Conservation (phyloP, 192 early-diverging fungal genomes). For the Phycomyces nitens region DNA sequence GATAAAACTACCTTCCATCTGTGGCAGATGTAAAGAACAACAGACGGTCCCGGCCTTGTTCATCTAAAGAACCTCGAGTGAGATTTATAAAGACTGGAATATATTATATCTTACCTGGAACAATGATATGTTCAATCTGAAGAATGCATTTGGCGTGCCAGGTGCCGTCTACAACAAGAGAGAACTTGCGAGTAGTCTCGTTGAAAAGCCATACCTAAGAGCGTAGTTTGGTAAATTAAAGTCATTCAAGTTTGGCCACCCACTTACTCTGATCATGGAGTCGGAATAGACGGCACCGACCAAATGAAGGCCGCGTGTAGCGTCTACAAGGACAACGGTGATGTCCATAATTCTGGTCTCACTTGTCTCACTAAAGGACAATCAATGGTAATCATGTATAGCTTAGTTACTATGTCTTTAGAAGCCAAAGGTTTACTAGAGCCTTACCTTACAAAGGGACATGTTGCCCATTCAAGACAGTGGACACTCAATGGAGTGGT, state of each 20-base stretch:
- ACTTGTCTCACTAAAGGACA: conserved; percentile 38
- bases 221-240: background rate
- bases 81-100: background rate
- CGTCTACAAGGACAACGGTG: conserved; percentile 36
- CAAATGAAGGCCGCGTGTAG: conserved; percentile 38
- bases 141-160: conserved; percentile 66
- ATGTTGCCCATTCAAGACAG: conserved; percentile 45
- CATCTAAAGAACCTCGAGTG: conserved; percentile 6
- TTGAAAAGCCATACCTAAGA: conserved; percentile 59
- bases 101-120: conserved; percentile 22
- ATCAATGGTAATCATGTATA: no score
- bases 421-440: no score
- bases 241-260: background rate
- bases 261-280: conserved; percentile 47
- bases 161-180: conserved; percentile 41
- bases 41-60: conserved; percentile 27
- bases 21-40: conserved; percentile 54
- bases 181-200: conserved; percentile 45
- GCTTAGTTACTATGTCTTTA: background rate
- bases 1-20: conserved; percentile 47
- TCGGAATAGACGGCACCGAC: conserved; percentile 76
- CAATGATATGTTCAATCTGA: conserved; percentile 44
- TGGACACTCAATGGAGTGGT: conserved; percentile 23
- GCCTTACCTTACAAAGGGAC: conserved; percentile 44
- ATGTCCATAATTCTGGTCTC: conserved; percentile 81